Percentiles rank a stretch among this genome's conserved stretches.
Conservation (phyloP, 2,329 filamentous ascomycete genomes). For the Penicillium sp. region DNA sequence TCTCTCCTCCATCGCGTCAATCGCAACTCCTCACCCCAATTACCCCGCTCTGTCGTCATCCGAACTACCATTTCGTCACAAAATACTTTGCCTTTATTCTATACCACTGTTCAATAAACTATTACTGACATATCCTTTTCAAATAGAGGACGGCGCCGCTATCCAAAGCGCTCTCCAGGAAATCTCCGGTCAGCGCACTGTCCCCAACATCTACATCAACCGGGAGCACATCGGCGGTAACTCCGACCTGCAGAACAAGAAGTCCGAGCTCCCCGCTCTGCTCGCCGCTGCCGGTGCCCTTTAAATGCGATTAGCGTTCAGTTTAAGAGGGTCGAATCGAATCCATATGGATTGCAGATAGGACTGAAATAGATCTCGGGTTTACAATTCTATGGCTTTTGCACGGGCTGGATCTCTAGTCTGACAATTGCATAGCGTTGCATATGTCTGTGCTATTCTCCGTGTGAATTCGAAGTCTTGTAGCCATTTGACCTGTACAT, state of each 20-base stretch:
- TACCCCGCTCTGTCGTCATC: neutral
- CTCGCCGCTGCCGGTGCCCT: constrained; percentile 65
- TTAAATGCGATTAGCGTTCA: constrained; percentile 31
- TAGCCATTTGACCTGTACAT: too few species aligned
- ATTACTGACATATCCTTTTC: neutral
- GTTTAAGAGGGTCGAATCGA: neutral
- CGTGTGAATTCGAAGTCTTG: too few species aligned
- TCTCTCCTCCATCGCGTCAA: neutral
- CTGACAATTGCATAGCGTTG: too few species aligned
- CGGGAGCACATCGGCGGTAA: constrained; percentile 95
- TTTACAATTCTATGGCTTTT: too few species aligned
- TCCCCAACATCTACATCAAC: constrained; percentile 93
- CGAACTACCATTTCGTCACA: neutral
- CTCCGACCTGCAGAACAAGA: constrained; percentile 75
- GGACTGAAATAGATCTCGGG: neutral
- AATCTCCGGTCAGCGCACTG: constrained; percentile 79
- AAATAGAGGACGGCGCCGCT: constrained; percentile 74
- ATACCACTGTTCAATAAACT: neutral
- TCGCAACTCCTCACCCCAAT: neutral
- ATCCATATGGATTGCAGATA: neutral
- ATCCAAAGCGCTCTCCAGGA: constrained; percentile 82
- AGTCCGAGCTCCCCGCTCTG: constrained; percentile 63
- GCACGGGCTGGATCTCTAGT: too few species aligned
- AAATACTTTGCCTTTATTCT: neutral
- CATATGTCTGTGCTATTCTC: too few species aligned